Percentiles rank a stretch among this genome's conserved stretches.
phyloP scores from a whole-genome alignment of 345 rosid species.

The Rhodomyrtus tomentosa region DNA sequence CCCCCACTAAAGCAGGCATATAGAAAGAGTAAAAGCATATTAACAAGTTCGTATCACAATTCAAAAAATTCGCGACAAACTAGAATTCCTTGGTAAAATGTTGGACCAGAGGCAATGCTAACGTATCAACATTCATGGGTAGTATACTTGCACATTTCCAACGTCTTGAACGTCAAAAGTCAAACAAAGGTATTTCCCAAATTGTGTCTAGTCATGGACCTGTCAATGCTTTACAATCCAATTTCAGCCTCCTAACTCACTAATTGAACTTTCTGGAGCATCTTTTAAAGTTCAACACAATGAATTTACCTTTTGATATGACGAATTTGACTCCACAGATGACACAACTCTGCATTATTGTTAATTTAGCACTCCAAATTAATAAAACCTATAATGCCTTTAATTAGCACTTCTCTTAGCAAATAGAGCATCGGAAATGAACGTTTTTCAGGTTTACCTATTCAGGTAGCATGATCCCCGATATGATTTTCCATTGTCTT shows the following conservation, averaged over 20 bases:
- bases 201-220: too few species aligned
- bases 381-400: neutral
- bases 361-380: neutral
- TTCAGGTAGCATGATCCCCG: neutral
- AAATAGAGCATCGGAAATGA: neutral
- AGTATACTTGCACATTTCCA: neutral
- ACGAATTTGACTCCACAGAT: neutral
- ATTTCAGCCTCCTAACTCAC: too few species aligned
- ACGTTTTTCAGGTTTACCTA: neutral
- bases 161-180: too few species aligned
- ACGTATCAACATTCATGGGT: neutral
- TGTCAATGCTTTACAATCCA: too few species aligned
- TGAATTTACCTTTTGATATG: neutral
- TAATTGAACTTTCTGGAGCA: neutral
- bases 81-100: neutral
- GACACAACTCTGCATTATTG: neutral
- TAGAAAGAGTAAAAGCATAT: neutral
- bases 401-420: neutral
- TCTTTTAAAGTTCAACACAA: neutral
- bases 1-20: neutral
- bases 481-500: neutral
- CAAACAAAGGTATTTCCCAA: too few species aligned
- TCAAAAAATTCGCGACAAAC: neutral
- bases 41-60: neutral
- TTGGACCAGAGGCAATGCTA: neutral